Evolutionary conservation across 176 grass and related monocot genomes (phyloP), one percentile per base, ranked within the genome.

Genomic region (Carex pumila): DNA sequence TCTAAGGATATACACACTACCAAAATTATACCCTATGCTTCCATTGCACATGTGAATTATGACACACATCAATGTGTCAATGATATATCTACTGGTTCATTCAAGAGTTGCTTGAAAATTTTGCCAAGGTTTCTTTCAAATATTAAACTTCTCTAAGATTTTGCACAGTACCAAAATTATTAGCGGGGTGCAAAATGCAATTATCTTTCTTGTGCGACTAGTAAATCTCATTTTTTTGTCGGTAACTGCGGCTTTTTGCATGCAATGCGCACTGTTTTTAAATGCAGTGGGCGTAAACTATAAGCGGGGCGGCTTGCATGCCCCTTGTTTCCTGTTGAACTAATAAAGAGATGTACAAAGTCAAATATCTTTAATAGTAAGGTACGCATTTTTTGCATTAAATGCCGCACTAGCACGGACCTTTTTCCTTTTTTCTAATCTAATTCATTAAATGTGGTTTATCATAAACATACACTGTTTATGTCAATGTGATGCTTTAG

Each of bases 341-440:
- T 30, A 76, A 53, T 76, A 76, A 76, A 76, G 72, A 54, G 45
- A 76, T 76, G 68, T 36, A 43, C 18, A 76, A 55, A 76, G 47
- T 76, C 22, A 14, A 74, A 55, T 76, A 31, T 76, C 47, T 54
- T 76, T 76, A 18, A 21, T 72, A 55, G 19, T 76, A 54, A 76
- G 72, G 22, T 54, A n/a, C 5, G n/a, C 11, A 11, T 53, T 76
- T 71, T 75, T 31, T 76, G 72, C 47, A 54, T 31, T 76, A 76
- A 76, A 55, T 55, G 45, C 22, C 47, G 12, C 72, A 54, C 22
- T 31, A 76, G 30, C 49, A 54, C 15, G 22, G 54, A 15, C 13
- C 9, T 30, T 31, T 54, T 54, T 54, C 49, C 21, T 54, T 47
- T 47, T 67, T 45, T 22, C n/a, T 82, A 41, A 8, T 34, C 19